A percentile compares a stretch with the other conserved stretches of the same genome.
phyloP scores from a whole-genome alignment of 306 rosid species.

The Ochetophila trinervis region DNA sequence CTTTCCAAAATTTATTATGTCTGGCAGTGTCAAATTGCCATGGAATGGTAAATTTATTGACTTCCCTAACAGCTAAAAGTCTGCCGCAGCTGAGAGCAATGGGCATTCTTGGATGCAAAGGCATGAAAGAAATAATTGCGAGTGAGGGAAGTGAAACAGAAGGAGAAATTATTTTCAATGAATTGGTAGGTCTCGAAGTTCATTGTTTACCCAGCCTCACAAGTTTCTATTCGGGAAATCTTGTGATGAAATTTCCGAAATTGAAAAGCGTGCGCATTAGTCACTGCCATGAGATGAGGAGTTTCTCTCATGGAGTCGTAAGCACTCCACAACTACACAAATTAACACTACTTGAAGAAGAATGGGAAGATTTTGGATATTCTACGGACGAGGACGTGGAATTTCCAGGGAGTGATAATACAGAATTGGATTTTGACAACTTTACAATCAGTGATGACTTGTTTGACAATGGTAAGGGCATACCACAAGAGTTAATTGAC shows the following conservation, averaged over 20 bases:
- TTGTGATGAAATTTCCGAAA: background rate
- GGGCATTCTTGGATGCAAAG: background rate
- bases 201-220: background rate
- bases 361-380: too few relatives aligned
- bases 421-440: too few relatives aligned
- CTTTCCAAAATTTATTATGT: background rate
- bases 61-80: slow-evolving; percentile 1
- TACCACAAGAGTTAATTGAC: too few relatives aligned
- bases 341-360: too few relatives aligned
- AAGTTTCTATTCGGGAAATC: background rate
- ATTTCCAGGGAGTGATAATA: too few relatives aligned
- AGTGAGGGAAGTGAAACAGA: background rate
- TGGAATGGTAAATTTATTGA: background rate
- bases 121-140: background rate
- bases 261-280: background rate
- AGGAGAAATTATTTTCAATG: background rate
- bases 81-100: background rate
- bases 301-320: background rate
- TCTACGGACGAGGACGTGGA: too few relatives aligned
- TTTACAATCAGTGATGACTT: too few relatives aligned
- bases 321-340: too few relatives aligned
- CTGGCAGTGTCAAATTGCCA: background rate
- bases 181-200: background rate
- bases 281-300: background rate
- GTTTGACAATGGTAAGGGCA: too few relatives aligned